Evolutionary conservation across 1,284 basidiomycete species (phyloP).

Genomic region (Ganoderma boninense): DNA sequence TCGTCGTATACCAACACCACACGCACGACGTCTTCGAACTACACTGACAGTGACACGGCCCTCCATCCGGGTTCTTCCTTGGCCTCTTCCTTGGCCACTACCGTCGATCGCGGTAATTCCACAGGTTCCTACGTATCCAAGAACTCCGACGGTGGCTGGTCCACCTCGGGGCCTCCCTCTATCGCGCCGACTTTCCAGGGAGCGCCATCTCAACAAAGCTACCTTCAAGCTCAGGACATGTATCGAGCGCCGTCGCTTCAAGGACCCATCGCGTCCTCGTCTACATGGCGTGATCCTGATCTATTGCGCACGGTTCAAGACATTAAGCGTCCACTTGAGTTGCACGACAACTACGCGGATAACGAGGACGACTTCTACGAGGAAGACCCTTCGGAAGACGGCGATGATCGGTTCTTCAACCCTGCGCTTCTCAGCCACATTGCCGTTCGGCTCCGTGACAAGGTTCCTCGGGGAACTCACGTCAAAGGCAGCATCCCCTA

Average conservation of each 20-base stretch:
- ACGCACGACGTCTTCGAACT: slow-evolving; percentile 33
- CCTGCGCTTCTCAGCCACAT: slow-evolving; percentile 88
- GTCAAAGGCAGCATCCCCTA: slow-evolving; percentile 93
- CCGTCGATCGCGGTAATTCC: slow-evolving; percentile 42
- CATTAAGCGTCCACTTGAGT: slow-evolving; percentile 49
- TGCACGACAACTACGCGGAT: slow-evolving; percentile 55
- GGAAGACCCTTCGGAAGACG: slow-evolving; percentile 72
- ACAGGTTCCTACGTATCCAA: slow-evolving; percentile 38
- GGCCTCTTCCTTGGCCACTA: slow-evolving; percentile 37
- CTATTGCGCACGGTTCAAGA: slow-evolving; percentile 48
- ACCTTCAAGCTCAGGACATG: slow-evolving; percentile 31
- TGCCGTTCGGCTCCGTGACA: slow-evolving; percentile 87
- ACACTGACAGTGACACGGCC: slow-evolving; percentile 32
- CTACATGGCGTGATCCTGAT: slow-evolving; percentile 38
- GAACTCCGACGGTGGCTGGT: slow-evolving; percentile 34
- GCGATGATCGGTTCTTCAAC: slow-evolving; percentile 85
- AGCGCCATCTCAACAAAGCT: slow-evolving; percentile 22
- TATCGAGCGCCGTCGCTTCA: slow-evolving; percentile 33
- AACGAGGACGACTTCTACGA: slow-evolving; percentile 66
- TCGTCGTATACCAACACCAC: slow-evolving; percentile 33
- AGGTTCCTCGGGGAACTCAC: slow-evolving; percentile 86
- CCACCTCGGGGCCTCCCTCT: slow-evolving; percentile 28
- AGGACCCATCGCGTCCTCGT: slow-evolving; percentile 35
- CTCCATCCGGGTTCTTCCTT: slow-evolving; percentile 32
- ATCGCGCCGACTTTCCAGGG: slow-evolving; percentile 28